Percentiles rank a stretch among this genome's conserved stretches.
Conservation (phyloP, 495 filamentous ascomycete species). For the Aspergillus kassunensis region DNA sequence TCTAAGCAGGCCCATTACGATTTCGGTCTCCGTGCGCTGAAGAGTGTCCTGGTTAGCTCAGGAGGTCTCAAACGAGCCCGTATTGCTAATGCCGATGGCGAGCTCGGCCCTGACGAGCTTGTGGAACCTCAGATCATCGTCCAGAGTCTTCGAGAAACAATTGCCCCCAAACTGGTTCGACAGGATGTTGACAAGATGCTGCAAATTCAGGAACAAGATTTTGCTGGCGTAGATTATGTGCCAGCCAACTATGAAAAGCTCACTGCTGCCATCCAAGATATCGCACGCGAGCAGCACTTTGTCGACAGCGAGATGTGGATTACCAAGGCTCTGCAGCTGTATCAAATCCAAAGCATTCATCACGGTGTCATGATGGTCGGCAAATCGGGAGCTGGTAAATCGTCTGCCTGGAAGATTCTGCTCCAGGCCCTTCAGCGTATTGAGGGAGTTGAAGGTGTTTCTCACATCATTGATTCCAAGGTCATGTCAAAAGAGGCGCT, state of each 20-base stretch:
- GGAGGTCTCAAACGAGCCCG: constrained; percentile 89
- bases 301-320: constrained; percentile 94
- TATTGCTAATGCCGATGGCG: constrained; percentile 53
- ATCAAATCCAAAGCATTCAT: constrained; percentile 95
- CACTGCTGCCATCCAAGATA: constrained; percentile 72
- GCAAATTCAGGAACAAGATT: constrained; percentile 75
- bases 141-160: constrained; percentile 96
- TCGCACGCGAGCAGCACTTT: constrained; percentile 76
- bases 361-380: constrained; percentile 99
- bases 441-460: constrained; percentile 88
- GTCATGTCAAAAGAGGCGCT: constrained; percentile 99
- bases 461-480: constrained; percentile 97
- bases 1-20: constrained; percentile 99
- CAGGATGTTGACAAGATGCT: constrained; percentile 87
- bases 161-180: constrained; percentile 92
- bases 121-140: constrained; percentile 98
- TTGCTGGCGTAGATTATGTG: constrained; percentile 89
- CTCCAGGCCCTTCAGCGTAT: constrained; percentile 87
- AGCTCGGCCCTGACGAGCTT: constrained; percentile 63
- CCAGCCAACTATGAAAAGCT: constrained; percentile 79
- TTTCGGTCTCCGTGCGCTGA: constrained; percentile 93
- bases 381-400: constrained; percentile 91
- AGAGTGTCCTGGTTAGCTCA: constrained; percentile 96
- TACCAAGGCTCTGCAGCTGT: constrained; percentile 91
- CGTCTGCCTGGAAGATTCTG: constrained; percentile 89